A percentile compares a stretch with the other conserved stretches of the same genome.
Conservation (phyloP, 495 filamentous ascomycete genomes). For the Pseudomonodictys pantanalensis region DNA sequence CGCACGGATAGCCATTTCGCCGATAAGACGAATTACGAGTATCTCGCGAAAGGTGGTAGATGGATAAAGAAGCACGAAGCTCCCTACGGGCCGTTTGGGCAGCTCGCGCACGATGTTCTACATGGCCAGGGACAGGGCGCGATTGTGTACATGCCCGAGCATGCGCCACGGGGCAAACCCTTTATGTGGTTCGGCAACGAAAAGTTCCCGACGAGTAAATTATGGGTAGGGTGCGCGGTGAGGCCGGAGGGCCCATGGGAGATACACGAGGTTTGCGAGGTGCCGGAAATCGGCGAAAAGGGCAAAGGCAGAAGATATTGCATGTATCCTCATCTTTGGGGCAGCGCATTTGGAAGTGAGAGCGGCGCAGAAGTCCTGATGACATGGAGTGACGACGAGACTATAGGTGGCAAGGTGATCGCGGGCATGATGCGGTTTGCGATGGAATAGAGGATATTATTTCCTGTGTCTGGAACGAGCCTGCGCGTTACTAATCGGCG, state of each 20-base stretch:
- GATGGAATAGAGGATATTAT: no score
- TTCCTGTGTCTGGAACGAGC: no score
- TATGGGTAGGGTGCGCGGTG: constrained; percentile 12
- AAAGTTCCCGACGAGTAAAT: constrained; percentile 13
- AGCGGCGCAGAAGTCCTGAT: constrained; percentile 11
- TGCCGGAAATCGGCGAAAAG: constrained; percentile 7
- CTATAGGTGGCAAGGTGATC: constrained; percentile 21
- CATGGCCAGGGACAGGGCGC: constrained; percentile 15
- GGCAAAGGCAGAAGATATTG: constrained; percentile 5
- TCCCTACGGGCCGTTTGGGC: constrained; percentile 4
- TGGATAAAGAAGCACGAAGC: constrained; percentile 2
- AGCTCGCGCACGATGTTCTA: constrained; percentile 8
- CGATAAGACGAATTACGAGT: background rate
- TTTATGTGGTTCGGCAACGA: constrained; percentile 15
- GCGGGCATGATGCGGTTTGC: no score
- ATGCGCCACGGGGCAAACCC: constrained; percentile 10
- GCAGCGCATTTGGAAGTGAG: background rate
- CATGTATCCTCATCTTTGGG: constrained; percentile 14
- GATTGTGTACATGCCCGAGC: constrained; percentile 3
- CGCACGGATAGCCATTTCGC: background rate
- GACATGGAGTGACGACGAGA: constrained; percentile 13
- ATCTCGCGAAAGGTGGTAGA: background rate
- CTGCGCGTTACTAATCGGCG: no score
- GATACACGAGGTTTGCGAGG: constrained; percentile 8
- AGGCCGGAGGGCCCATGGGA: constrained; percentile 15